Conservation (phyloP, 306 rosid species). For the Glycyrrhiza uralensis region DNA sequence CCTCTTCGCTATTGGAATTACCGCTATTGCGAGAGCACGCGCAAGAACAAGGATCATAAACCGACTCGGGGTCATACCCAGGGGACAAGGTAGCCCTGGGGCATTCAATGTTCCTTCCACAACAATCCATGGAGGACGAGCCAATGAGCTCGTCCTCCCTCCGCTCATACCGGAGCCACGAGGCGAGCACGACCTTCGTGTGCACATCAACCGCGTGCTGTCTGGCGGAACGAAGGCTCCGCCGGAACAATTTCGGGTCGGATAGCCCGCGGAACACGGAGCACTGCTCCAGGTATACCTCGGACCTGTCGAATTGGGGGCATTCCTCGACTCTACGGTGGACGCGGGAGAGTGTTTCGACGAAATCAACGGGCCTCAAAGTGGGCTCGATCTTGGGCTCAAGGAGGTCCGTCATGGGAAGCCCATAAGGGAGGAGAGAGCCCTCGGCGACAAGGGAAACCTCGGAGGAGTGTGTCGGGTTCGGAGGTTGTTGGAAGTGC, state of each 20-base stretch:
- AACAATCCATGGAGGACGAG: conserved; percentile 55
- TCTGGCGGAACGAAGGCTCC: conserved; percentile 66
- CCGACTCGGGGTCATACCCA: conserved; percentile 63
- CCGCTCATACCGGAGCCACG: conserved; percentile 75
- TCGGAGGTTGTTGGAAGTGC: conserved; percentile 28
- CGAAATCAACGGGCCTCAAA: conserved; percentile 50
- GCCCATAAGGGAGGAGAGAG: conserved; percentile 59
- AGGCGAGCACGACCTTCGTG: conserved; percentile 58
- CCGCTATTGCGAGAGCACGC: neutral
- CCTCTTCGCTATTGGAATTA: conserved; percentile 1
- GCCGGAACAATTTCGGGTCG: conserved; percentile 66
- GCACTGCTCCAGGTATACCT: conserved; percentile 59
- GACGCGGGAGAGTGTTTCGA: conserved; percentile 42
- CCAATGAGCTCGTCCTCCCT: conserved; percentile 82
- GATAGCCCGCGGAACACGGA: conserved; percentile 45
- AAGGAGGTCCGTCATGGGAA: conserved; percentile 56
- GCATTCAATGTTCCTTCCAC: conserved; percentile 69
- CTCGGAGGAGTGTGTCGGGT: conserved; percentile 15
- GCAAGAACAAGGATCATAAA: conserved; percentile 57
- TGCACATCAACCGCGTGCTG: conserved; percentile 78
- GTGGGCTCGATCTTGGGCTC: conserved; percentile 61
- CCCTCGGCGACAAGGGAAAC: conserved; percentile 28
- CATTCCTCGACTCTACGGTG: conserved; percentile 46
- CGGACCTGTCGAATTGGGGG: conserved; percentile 48
- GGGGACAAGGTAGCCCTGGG: conserved; percentile 59